Base-by-base conservation (phyloP, 495 filamentous ascomycete genomes). In the Elasticomyces elasticus region DNA sequence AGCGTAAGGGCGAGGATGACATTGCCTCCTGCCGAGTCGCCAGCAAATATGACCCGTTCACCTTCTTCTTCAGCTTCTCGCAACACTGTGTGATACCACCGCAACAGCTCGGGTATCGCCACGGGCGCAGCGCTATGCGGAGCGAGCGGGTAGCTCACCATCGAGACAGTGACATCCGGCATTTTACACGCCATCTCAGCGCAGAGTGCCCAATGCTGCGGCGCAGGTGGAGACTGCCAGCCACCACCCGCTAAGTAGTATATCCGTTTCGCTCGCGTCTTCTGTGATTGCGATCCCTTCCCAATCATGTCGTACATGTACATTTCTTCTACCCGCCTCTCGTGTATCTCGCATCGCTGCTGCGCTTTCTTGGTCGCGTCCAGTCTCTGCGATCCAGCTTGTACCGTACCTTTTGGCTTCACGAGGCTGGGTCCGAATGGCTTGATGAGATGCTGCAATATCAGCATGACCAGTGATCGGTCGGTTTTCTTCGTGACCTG, bases 201-300 rank as follows among this genome's bases (percentile, higher is more conserved):
- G 31, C 54, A 61, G 0, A 70, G 43, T 33, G 58, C 52, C 70
- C 69, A 72, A 47, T 72, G 70, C 41, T 69, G 60, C 10, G 52
- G 35, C 1, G 57, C 56, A 0, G 71, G 55, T 6, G 65, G 61
- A 50, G 52, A 55, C 49, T 64, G 64, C 62, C 69, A 72, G 15
- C 66, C 64, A 9, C 67, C 71, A 26, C 68, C 71, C 6, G 61
- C 62, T 48, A 71, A 68, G 49, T 69, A 72, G 58, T 66, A 71
- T 23, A 73, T 55, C 27, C 62, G 44, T 27, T 64, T 65, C 33
- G 31, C 50, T 22, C 30, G 1, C 28, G 15, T 31, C 24, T 52
- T 35, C n/a, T 48, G 40, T 24, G 19, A n/a, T 33, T 31, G 25
- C n/a, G n/a, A n/a, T n/a, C 49, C 17, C 55, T 35, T 13, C 15